phyloP scores from a whole-genome alignment of 1,139 yeast species.

The Candida buenavistaensis region DNA sequence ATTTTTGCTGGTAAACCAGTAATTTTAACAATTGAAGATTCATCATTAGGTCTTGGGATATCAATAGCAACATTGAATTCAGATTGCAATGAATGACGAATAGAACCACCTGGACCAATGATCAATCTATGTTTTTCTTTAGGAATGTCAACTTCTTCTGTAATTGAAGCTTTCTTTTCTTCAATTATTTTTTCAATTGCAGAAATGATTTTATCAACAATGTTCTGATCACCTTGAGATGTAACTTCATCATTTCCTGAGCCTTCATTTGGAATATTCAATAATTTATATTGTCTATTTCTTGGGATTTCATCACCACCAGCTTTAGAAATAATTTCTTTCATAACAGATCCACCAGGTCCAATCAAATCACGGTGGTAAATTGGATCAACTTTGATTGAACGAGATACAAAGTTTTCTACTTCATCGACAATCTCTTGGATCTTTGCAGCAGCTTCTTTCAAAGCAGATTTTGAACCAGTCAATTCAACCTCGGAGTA shows the following conservation, averaged over 20 bases:
- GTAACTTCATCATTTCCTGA: constrained; percentile 62
- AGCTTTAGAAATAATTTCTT: constrained; percentile 74
- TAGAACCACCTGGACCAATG: constrained; percentile 80
- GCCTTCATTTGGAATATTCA: constrained; percentile 75
- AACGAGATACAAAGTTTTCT: constrained; percentile 61
- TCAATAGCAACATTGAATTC: constrained; percentile 64
- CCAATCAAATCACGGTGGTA: constrained; percentile 84
- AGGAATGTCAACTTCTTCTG: constrained; percentile 60
- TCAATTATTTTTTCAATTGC: constrained; percentile 66
- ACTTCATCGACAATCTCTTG: constrained; percentile 64
- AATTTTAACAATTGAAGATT: constrained; percentile 46
- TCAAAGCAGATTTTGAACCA: constrained; percentile 81
- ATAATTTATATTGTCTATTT: constrained; percentile 52
- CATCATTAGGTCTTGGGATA: constrained; percentile 64
- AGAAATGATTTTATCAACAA: constrained; percentile 69
- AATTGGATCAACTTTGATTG: constrained; percentile 72
- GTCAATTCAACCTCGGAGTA: constrained; percentile 65
- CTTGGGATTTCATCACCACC: constrained; percentile 64
- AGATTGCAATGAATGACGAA: constrained; percentile 71
- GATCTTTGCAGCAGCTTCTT: constrained; percentile 68
- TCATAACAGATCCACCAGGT: constrained; percentile 71
- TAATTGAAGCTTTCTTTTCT: constrained; percentile 62
- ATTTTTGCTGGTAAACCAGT: constrained; percentile 65
- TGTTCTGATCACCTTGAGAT: constrained; percentile 71
- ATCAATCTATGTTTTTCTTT: constrained; percentile 74